These are phyloP conservation scores for Kwoniella heveanensis DNA, from an alignment of 768 basidiomycete species.

Conservation along the genomic window DNA sequence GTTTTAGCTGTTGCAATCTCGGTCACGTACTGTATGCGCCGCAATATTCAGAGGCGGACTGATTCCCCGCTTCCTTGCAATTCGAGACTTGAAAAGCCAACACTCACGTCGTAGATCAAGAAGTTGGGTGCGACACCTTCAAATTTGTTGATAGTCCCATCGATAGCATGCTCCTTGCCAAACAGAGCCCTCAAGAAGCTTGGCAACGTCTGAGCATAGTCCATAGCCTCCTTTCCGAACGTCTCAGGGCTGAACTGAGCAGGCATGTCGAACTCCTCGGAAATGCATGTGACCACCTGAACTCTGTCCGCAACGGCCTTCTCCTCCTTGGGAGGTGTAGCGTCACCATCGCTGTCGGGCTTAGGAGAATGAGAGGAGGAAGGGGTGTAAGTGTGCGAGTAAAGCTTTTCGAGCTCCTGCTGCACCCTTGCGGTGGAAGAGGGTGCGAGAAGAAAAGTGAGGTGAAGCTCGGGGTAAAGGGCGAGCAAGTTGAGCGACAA, in stretches of 20 bases:
- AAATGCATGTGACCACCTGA: conserved; percentile 16
- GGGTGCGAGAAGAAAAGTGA: conserved; percentile 31
- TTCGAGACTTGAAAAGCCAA: too few species aligned
- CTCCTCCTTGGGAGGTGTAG: not conserved
- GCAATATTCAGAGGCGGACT: too few species aligned
- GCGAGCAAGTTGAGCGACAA: conserved; percentile 17
- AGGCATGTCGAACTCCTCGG: conserved; percentile 1
- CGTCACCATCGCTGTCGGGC: not conserved
- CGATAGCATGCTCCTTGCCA: conserved; percentile 5
- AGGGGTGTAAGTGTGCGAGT: conserved; percentile 16
- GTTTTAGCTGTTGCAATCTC: too few species aligned
- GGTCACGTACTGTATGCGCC: too few species aligned
- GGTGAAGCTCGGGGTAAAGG: conserved; percentile 22
- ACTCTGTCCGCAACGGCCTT: conserved; percentile 12
- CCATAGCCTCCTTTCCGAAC: conserved; percentile 23
- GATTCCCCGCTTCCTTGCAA: too few species aligned
- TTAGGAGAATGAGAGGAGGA: too few species aligned
- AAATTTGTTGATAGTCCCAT: conserved; percentile 23
- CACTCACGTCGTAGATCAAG: conserved; percentile 38
- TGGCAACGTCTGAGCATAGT: conserved; percentile 26
- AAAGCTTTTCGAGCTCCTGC: conserved; percentile 24
- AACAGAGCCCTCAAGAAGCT: conserved; percentile 16
- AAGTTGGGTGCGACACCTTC: conserved; percentile 19
- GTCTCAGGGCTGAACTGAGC: not conserved
- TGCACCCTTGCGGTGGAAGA: conserved; percentile 10